Evolutionary conservation across 2,329 filamentous ascomycete genomes (phyloP).

Genomic region (Xylaria sp.): DNA sequence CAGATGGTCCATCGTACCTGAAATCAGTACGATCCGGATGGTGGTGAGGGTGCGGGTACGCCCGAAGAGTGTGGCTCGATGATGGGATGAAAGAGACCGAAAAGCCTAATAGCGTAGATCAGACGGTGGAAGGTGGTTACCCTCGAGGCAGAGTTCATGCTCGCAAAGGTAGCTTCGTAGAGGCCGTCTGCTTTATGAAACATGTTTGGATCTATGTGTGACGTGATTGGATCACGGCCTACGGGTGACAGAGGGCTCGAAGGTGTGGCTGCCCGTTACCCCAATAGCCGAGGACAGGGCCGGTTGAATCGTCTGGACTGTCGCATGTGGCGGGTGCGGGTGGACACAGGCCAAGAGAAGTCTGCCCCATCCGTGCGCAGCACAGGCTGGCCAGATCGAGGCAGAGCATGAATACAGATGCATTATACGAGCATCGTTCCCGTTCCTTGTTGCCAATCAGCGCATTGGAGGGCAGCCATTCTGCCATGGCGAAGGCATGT

Average conservation of each 20-base stretch:
- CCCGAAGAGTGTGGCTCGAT: conserved; percentile 23
- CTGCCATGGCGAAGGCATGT: conserved; percentile 9
- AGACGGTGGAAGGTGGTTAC: conserved; percentile 23
- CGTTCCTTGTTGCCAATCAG: conserved; percentile 24
- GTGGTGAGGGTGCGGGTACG: conserved; percentile 22
- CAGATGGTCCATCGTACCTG: conserved; percentile 23
- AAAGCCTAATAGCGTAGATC: conserved; percentile 38
- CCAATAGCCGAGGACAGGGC: conserved; percentile 14
- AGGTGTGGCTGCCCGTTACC: conserved; percentile 18
- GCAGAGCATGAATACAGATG: conserved; percentile 29
- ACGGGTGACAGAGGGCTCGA: background rate
- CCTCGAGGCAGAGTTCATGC: conserved; percentile 22
- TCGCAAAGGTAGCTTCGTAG: conserved; percentile 11
- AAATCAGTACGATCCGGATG: conserved; percentile 25
- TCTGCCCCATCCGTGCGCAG: conserved; percentile 33
- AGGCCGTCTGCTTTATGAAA: conserved; percentile 11
- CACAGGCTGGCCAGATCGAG: conserved; percentile 29
- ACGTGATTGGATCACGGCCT: conserved; percentile 14
- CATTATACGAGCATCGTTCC: conserved; percentile 18
- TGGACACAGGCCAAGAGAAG: conserved; percentile 18
- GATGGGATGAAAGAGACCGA: conserved; percentile 33
- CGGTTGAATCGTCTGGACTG: conserved; percentile 35
- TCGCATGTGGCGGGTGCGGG: conserved; percentile 33
- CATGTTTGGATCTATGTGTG: conserved; percentile 5
- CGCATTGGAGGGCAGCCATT: background rate